A percentile compares a stretch with the other conserved stretches of the same genome.
phyloP scores from a whole-genome alignment of 73 alveolate species.

The Stentor roeselii region DNA sequence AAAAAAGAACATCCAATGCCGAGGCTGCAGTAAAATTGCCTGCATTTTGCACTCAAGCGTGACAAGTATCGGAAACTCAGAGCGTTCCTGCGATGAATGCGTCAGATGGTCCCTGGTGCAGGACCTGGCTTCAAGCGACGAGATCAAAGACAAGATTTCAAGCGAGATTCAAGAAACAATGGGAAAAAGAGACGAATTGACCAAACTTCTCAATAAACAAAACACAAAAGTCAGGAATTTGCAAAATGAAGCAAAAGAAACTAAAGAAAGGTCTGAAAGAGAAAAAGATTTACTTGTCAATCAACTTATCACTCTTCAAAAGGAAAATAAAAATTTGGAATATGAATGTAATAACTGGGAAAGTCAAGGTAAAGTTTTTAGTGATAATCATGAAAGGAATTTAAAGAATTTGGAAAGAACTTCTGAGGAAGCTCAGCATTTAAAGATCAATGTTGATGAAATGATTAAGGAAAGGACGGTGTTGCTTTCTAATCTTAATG shows the following conservation, averaged over 20 bases:
- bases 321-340: not conserved
- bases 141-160: not conserved
- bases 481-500: not conserved
- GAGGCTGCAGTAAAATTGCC: not conserved
- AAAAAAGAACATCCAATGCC: not conserved
- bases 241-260: not conserved
- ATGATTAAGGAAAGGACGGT: not conserved
- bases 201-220: not conserved
- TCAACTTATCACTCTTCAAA: not conserved
- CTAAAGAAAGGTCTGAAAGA: not conserved
- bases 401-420: not conserved
- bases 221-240: not conserved
- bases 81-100: constrained; percentile 11
- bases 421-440: constrained; percentile 2
- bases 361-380: not conserved
- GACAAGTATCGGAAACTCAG: not conserved
- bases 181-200: not conserved
- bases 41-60: not conserved
- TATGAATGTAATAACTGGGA: not conserved
- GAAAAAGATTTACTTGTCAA: not conserved
- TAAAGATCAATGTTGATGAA: not conserved
- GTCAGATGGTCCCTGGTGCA: not conserved
- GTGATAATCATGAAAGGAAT: not conserved
- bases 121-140: not conserved
- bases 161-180: not conserved